A percentile compares a stretch with the other conserved stretches of the same genome.
Conservation (phyloP, 2,329 filamentous ascomycete species). For the Fusarium pseudoanthophilum region DNA sequence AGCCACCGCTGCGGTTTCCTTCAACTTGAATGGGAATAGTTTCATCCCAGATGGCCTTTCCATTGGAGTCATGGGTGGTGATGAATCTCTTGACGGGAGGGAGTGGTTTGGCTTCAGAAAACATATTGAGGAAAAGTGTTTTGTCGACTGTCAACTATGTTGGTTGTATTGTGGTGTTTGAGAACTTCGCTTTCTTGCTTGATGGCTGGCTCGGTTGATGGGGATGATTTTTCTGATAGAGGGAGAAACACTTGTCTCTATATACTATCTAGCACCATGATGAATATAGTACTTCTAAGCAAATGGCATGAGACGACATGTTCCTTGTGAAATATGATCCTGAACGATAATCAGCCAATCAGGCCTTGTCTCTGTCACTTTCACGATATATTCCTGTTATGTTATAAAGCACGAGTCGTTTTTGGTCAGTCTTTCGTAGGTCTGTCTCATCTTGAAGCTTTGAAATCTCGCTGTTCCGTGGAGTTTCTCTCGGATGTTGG, state of each 20-base stretch:
- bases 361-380: neutral
- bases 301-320: neutral
- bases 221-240: neutral
- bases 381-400: neutral
- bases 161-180: neutral
- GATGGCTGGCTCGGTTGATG: neutral
- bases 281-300: neutral
- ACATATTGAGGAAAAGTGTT: slow-evolving; percentile 9
- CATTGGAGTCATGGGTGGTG: slow-evolving; percentile 33
- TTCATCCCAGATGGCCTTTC: slow-evolving; percentile 35
- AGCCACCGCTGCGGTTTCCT: slow-evolving; percentile 29
- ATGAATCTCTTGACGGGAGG: slow-evolving; percentile 35
- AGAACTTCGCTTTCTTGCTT: neutral
- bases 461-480: slow-evolving; percentile 18
- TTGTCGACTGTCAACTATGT: neutral
- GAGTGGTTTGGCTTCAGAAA: slow-evolving; percentile 25
- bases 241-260: neutral
- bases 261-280: neutral
- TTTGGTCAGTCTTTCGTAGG: neutral
- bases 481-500: neutral
- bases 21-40: slow-evolving; percentile 25
- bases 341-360: neutral
- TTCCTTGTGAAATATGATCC: neutral
- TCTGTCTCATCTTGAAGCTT: slow-evolving; percentile 7
- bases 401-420: neutral